Conservation (phyloP, 1,284 basidiomycete species). For the Moniliophthora roreri region DNA sequence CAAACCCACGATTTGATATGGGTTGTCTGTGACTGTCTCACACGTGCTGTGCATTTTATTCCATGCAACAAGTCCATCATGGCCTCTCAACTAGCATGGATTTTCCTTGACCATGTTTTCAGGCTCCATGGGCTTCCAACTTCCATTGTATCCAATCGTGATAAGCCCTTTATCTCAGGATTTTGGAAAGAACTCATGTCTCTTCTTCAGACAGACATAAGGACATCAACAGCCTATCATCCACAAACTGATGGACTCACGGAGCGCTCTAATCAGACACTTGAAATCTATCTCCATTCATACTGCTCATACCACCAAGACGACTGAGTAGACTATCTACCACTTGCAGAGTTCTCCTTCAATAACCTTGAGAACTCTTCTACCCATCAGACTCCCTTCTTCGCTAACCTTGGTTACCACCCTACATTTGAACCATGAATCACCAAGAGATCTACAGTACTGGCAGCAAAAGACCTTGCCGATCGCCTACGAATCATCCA, state of each 20-base stretch:
- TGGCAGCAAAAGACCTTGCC: background rate
- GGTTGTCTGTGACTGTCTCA: too few relatives aligned
- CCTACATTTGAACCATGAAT: constrained; percentile 25
- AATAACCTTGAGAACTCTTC: constrained; percentile 42
- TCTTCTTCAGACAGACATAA: constrained; percentile 22
- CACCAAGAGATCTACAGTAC: constrained; percentile 19
- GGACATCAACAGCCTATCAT: constrained; percentile 29
- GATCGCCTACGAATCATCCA: background rate
- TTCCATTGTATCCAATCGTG: constrained; percentile 23
- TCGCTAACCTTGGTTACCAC: constrained; percentile 34
- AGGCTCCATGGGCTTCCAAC: background rate
- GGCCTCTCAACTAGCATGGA: constrained; percentile 5
- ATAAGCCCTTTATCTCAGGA: constrained; percentile 30
- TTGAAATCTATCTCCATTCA: constrained; percentile 37
- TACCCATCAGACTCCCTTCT: constrained; percentile 25
- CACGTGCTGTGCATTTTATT: too few relatives aligned
- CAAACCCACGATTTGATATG: too few relatives aligned
- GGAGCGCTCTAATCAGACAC: constrained; percentile 41
- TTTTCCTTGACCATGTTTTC: constrained; percentile 2
- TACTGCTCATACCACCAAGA: constrained; percentile 41
- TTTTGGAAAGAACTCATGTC: constrained; percentile 29
- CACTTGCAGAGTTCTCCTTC: constrained; percentile 43
- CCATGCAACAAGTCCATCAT: too few relatives aligned
- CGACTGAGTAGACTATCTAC: constrained; percentile 43
- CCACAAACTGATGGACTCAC: constrained; percentile 37